Evolutionary conservation across 2,329 filamentous ascomycete species (phyloP).

Genomic region (Neocatenulostroma microsporum): DNA sequence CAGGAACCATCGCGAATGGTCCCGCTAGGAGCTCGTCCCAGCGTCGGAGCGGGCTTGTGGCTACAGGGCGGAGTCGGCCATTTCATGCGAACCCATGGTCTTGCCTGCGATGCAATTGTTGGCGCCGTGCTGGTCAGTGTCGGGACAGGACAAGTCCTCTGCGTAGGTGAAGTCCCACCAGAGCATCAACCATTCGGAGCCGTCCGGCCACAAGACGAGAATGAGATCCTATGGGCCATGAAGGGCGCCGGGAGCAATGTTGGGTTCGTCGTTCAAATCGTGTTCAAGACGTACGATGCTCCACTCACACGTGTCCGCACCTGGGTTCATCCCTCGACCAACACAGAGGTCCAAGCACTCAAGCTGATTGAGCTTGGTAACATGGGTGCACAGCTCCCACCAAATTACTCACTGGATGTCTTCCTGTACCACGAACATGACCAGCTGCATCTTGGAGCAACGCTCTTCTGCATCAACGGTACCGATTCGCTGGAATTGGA

Average conservation of each 20-base stretch:
- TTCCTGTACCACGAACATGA: slow-evolving; percentile 48
- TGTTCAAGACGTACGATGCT: slow-evolving; percentile 42
- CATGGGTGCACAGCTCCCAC: no score
- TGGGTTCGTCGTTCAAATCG: slow-evolving; percentile 49
- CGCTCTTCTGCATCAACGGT: slow-evolving; percentile 38
- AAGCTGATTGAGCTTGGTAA: no score
- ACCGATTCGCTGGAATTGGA: slow-evolving; percentile 8
- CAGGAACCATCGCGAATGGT: no score
- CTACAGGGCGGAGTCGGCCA: slow-evolving; percentile 60
- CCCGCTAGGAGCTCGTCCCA: slow-evolving; percentile 54
- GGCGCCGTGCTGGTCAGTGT: slow-evolving; percentile 53
- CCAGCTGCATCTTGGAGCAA: slow-evolving; percentile 46
- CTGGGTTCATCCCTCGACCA: slow-evolving; percentile 26
- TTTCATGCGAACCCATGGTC: slow-evolving; percentile 47
- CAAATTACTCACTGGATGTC: slow-evolving; percentile 47
- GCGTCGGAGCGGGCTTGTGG: slow-evolving; percentile 56
- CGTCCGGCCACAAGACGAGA: slow-evolving; percentile 39
- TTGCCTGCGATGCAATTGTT: slow-evolving; percentile 53
- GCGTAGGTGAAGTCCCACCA: slow-evolving; percentile 38
- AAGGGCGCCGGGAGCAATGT: slow-evolving; percentile 55
- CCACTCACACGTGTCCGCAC: slow-evolving; percentile 32
- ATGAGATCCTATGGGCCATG: slow-evolving; percentile 49
- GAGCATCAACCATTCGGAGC: neutral
- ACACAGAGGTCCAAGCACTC: slow-evolving; percentile 28
- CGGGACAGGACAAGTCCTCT: slow-evolving; percentile 41